Evolutionary conservation across 2,329 filamentous ascomycete species (phyloP).

Genomic region (Curvularia spicifera): DNA sequence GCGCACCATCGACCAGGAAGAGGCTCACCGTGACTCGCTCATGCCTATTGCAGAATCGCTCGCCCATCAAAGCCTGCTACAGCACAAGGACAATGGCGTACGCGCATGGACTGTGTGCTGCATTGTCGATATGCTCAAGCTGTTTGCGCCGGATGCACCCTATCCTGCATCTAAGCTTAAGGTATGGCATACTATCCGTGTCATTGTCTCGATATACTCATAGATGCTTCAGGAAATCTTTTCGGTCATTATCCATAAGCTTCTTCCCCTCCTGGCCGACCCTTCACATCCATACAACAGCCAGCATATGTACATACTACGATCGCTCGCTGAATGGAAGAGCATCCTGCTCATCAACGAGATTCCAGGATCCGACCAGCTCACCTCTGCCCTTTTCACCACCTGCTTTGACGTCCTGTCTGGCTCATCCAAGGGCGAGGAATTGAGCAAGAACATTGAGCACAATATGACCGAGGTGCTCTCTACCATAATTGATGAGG

Average conservation of each 20-base stretch:
- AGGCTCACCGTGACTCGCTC: conserved; percentile 81
- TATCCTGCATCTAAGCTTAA: conserved; percentile 90
- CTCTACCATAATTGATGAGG: conserved; percentile 85
- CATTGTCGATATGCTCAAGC: conserved; percentile 87
- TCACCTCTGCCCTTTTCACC: conserved; percentile 78
- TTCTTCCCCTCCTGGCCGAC: conserved; percentile 84
- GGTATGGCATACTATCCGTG: conserved; percentile 57
- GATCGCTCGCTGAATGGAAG: conserved; percentile 89
- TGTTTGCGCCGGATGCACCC: conserved; percentile 93
- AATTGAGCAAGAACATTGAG: conserved; percentile 90
- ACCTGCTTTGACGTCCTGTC: conserved; percentile 92
- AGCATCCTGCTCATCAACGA: conserved; percentile 92
- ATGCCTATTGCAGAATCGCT: conserved; percentile 84
- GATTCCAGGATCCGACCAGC: conserved; percentile 77
- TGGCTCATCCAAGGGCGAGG: conserved; percentile 77
- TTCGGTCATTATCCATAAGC: conserved; percentile 80
- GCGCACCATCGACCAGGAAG: conserved; percentile 84
- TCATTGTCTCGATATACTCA: conserved; percentile 12
- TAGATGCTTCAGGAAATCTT: conserved; percentile 78
- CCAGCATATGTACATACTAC: conserved; percentile 90
- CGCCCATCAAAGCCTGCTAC: conserved; percentile 78
- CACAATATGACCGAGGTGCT: conserved; percentile 89
- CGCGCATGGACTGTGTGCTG: conserved; percentile 88
- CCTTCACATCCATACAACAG: conserved; percentile 88
- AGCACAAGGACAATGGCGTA: conserved; percentile 92